A percentile compares a stretch with the other conserved stretches of the same genome.
These are phyloP conservation scores for Heritiera fomes DNA, from an alignment of 345 rosid genomes.

Conservation along the genomic window DNA sequence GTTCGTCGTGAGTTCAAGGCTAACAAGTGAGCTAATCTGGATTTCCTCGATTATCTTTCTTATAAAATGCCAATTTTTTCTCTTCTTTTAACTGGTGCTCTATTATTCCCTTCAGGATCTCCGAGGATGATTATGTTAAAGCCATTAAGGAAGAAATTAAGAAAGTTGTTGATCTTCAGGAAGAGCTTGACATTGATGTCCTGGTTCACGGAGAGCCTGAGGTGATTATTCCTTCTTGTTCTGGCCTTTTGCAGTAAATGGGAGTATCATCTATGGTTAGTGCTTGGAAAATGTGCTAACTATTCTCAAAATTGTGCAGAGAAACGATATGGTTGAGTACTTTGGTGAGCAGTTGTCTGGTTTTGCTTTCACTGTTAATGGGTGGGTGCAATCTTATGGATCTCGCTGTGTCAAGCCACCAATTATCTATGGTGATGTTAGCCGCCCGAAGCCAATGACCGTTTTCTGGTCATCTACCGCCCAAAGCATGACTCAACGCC, in stretches of 20 bases:
- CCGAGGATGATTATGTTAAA: slow-evolving; percentile 85
- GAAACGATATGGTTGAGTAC: slow-evolving; percentile 99
- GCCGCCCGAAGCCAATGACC: slow-evolving; percentile 98
- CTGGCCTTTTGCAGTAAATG: neutral
- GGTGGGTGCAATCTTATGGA: slow-evolving; percentile 99
- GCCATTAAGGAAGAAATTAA: slow-evolving; percentile 93
- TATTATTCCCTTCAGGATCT: slow-evolving; percentile 52
- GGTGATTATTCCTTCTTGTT: slow-evolving; percentile 44
- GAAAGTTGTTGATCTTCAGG: slow-evolving; percentile 88
- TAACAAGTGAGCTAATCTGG: slow-evolving; percentile 60
- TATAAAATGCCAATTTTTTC: neutral
- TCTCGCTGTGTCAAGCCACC: slow-evolving; percentile 99
- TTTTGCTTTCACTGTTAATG: slow-evolving; percentile 88
- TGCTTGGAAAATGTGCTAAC: neutral
- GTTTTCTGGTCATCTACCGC: slow-evolving; percentile 96
- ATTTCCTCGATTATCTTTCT: slow-evolving; percentile 5
- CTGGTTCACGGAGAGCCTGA: slow-evolving; percentile 98
- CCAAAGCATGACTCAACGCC: slow-evolving; percentile 94
- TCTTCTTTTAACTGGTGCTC: slow-evolving; percentile 18
- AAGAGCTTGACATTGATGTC: slow-evolving; percentile 95
- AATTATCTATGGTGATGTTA: slow-evolving; percentile 93
- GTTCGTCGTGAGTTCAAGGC: slow-evolving; percentile 99
- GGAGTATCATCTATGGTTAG: slow-evolving; percentile 4
- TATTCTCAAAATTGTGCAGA: slow-evolving; percentile 42
- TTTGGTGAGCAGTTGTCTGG: slow-evolving; percentile 97